Evolutionary conservation across 768 basidiomycete species (phyloP).

Genomic region (Rhodotorula kratochvilovae): DNA sequence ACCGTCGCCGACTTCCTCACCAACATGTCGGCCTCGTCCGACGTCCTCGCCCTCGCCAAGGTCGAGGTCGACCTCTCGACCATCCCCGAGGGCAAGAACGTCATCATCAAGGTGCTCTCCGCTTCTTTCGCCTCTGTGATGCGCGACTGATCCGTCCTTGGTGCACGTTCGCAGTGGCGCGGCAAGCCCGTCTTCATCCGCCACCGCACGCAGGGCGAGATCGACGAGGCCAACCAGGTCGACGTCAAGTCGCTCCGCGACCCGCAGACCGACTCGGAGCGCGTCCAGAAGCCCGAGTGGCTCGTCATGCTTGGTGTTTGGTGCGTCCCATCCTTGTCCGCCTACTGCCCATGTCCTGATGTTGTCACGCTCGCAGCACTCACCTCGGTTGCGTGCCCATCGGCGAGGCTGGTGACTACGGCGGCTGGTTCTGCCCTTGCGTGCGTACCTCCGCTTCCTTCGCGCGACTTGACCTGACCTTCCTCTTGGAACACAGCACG

Average conservation of each 20-base stretch:
- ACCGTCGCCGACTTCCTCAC: conserved; percentile 87
- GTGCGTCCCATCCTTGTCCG: conserved; percentile 9
- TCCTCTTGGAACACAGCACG: no score
- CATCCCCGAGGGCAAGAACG: conserved; percentile 91
- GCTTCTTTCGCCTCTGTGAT: fast-evolving
- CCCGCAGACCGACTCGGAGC: conserved; percentile 80
- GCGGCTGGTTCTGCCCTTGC: conserved; percentile 17
- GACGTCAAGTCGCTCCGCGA: conserved; percentile 87
- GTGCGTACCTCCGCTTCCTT: not conserved
- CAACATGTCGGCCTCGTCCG: conserved; percentile 94
- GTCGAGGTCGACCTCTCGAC: conserved; percentile 83
- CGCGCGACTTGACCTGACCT: no score
- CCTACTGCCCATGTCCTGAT: no score
- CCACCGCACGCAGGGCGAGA: conserved; percentile 85
- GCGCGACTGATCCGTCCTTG: not conserved
- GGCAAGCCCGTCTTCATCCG: conserved; percentile 99
- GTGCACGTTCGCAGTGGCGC: conserved; percentile 60
- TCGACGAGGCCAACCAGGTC: conserved; percentile 78
- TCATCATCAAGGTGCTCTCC: conserved; percentile 68
- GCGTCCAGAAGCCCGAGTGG: conserved; percentile 95
- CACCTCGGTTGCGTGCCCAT: conserved; percentile 98
- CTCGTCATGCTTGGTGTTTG: conserved; percentile 53
- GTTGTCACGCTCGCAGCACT: no score
- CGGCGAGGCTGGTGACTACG: conserved; percentile 52
- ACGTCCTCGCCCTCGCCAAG: conserved; percentile 95